These are phyloP conservation scores for Jamesozyma spencerorum DNA, from an alignment of 805 yeast species.

Conservation along the genomic window DNA sequence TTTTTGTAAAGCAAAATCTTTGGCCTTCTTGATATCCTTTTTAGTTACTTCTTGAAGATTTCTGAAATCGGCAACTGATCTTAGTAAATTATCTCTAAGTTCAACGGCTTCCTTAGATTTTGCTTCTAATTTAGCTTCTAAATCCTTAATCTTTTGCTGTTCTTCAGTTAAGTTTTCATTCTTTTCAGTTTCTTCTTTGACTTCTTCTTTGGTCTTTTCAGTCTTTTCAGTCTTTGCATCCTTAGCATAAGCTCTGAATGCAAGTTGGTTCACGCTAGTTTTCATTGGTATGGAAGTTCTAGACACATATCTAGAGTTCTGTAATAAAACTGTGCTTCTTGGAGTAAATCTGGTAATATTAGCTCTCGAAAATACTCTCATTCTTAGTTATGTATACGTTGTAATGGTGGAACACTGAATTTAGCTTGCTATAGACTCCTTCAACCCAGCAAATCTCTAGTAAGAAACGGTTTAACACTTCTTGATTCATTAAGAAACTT, in stretches of 20 bases:
- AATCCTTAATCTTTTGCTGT: conserved; percentile 26
- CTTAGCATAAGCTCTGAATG: conserved; percentile 21
- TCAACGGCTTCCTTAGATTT: conserved; percentile 71
- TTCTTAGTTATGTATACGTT: neutral
- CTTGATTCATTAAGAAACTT: too few species aligned
- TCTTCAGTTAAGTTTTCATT: conserved; percentile 18
- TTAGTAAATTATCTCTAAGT: conserved; percentile 70
- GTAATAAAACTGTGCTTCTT: conserved; percentile 1
- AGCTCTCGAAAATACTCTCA: conserved; percentile 4
- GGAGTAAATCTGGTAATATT: conserved; percentile 2
- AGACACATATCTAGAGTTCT: neutral
- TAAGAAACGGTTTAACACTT: too few species aligned
- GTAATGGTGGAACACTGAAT: too few species aligned
- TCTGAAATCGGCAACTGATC: conserved; percentile 87
- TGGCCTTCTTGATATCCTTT: conserved; percentile 77
- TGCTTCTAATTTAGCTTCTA: conserved; percentile 45
- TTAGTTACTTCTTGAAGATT: conserved; percentile 85
- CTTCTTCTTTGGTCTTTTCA: too few species aligned
- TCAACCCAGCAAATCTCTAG: too few species aligned
- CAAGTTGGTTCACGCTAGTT: neutral
- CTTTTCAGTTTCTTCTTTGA: conserved; percentile 10
- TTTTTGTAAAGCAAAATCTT: conserved; percentile 83
- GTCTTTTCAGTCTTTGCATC: conserved; percentile 16
- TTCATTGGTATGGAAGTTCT: neutral
- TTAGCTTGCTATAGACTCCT: too few species aligned